Conservation (phyloP, 345 rosid genomes). For the Garcia nutans region DNA sequence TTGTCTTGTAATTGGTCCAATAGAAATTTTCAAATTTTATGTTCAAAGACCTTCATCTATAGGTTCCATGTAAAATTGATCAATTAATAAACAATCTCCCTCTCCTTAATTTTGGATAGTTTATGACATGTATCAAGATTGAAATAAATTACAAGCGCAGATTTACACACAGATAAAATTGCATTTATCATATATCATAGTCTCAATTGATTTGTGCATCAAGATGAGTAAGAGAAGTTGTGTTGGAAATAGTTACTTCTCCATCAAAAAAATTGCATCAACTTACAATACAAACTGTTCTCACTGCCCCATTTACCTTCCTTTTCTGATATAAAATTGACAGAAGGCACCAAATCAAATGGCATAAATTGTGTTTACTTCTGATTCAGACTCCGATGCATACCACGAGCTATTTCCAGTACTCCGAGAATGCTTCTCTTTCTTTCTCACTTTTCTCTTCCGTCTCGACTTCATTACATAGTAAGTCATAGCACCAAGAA, state of each 20-base stretch:
- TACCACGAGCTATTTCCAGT: conserved; percentile 28
- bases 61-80: no score
- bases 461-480: conserved; percentile 67
- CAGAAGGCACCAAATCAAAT: conserved; percentile 35
- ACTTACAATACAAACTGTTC: neutral
- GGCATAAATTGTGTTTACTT: conserved; percentile 72
- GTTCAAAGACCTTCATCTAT: no score
- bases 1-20: no score
- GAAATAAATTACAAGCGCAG: no score
- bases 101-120: no score
- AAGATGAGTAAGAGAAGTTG: neutral
- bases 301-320: neutral
- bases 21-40: no score
- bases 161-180: no score
- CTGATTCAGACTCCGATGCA: conserved; percentile 59
- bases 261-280: neutral
- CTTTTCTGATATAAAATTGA: neutral
- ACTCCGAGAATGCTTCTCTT: conserved; percentile 43
- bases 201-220: no score
- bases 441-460: conserved; percentile 53
- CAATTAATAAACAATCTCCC: no score
- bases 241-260: neutral
- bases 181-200: no score
- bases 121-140: no score
- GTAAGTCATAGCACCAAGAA: conserved; percentile 72